Conservation (phyloP, 371 early-diverging fungal genomes). For the Actinomortierella wolfii region DNA sequence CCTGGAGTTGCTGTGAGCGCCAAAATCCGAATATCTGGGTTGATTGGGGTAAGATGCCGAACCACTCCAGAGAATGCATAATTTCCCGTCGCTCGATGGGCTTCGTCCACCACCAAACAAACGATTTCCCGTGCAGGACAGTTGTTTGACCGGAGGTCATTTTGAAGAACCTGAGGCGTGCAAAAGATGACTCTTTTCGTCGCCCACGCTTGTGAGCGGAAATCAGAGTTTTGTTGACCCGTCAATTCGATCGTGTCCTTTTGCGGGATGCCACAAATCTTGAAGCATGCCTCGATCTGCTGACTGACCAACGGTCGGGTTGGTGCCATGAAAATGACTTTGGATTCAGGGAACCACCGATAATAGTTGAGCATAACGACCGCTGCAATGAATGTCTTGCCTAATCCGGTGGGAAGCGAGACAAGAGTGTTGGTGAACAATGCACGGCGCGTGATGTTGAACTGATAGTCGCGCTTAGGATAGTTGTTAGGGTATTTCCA, state of each 20-base stretch:
- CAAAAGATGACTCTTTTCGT: conserved; percentile 79
- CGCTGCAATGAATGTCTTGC: conserved; percentile 96
- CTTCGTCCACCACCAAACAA: conserved; percentile 91
- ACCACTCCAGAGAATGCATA: conserved; percentile 84
- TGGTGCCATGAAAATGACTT: conserved; percentile 92
- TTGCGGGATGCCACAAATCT: conserved; percentile 74
- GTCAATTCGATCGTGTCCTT: conserved; percentile 76
- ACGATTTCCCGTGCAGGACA: conserved; percentile 64
- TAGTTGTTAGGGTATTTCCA: conserved; percentile 88
- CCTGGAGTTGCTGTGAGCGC: conserved; percentile 95
- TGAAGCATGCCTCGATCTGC: conserved; percentile 87
- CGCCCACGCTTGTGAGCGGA: conserved; percentile 59
- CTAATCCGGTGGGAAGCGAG: conserved; percentile 88
- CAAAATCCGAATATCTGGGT: conserved; percentile 74
- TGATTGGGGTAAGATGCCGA: conserved; percentile 52
- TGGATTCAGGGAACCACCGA: conserved; percentile 92
- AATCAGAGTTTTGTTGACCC: conserved; percentile 64
- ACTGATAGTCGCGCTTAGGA: conserved; percentile 86
- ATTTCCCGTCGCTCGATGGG: conserved; percentile 87
- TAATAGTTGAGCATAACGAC: conserved; percentile 94
- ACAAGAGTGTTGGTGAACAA: conserved; percentile 89
- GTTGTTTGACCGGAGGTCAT: conserved; percentile 70
- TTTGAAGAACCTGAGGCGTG: conserved; percentile 90
- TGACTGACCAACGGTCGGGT: conserved; percentile 92
- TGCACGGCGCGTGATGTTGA: conserved; percentile 80